Percentiles rank a stretch among this genome's conserved stretches.
phyloP scores from a whole-genome alignment of 202 grass and related monocot genomes.

The Schoenoplectus triqueter region DNA sequence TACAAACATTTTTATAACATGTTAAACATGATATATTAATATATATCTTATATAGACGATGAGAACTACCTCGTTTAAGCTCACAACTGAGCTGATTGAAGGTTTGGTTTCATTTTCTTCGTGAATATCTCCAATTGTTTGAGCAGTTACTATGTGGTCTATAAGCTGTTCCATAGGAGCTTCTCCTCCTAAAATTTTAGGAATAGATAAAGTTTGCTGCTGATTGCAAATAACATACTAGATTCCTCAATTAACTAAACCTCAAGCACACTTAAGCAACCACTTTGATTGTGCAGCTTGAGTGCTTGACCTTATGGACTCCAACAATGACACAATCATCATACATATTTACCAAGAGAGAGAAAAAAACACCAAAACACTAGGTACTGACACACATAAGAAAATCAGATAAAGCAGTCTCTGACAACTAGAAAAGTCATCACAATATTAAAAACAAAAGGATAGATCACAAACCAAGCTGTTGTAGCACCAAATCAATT shows the following conservation, averaged over 20 bases:
- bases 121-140: slow-evolving; percentile 45
- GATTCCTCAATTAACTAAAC: not conserved
- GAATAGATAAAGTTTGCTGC: not conserved
- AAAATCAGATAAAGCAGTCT: not conserved
- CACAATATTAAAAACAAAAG: slow-evolving; percentile 23
- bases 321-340: not conserved
- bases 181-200: slow-evolving; percentile 63
- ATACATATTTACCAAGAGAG: not conserved
- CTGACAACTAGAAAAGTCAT: not conserved
- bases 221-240: not conserved
- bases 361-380: not conserved
- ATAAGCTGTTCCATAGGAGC: slow-evolving; percentile 64
- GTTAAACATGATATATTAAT: not conserved
- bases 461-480: slow-evolving; percentile 62
- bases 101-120: slow-evolving; percentile 44
- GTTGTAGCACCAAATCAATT: slow-evolving; percentile 68
- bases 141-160: slow-evolving; percentile 73
- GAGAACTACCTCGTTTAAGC: slow-evolving; percentile 44
- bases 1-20: not conserved
- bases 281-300: not conserved
- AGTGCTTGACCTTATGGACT: not conserved
- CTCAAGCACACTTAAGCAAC: not conserved
- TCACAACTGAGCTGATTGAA: slow-evolving; percentile 28
- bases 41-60: not conserved
- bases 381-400: not conserved